Evolutionary conservation across 164 flowering plant species (phyloP), one percentile per base, ranked within the genome.

Genomic region (Magnolia changhungtana): DNA sequence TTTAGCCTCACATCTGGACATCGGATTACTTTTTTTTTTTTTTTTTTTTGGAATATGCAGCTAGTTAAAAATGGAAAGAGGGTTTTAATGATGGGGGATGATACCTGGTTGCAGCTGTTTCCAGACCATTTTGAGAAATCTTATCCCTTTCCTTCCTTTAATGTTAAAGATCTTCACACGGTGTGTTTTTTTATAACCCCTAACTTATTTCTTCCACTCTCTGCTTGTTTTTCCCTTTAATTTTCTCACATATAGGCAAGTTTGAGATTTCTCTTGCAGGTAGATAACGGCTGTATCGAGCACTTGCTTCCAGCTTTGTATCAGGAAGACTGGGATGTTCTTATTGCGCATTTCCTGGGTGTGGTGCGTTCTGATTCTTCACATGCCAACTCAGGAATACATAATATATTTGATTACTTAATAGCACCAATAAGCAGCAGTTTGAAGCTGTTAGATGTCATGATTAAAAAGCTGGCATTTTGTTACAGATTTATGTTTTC

Each of bases 331-430:
- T 96, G 99, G 99, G 99, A 96, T 81, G 98, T 94, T 83, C 97
- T 96, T 70, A 92, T 96, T 77, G 98, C 99, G 65, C 99, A 96
- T 88, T 96, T 91, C 84, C 99, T 96, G 79, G 99, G 99, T 20
- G 98, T 96, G 94, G 99, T 96, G 89, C 66, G 92, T 75, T 75
- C n/a, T 18, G n/a, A 29, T 11, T 55, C 61, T 55, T 55, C 61
- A 55, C 4, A 11, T 55, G 13, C 45, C 61, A 11, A 55, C 61
- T 11, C 61, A 55, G 61, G 61, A 11, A 16, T 55, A 11, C 0
- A 55, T 55, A 2, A 16, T 55, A 11, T 16, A 55, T 14, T 55
- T 11, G 61, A 55, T 16, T 11, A 55, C 61, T 55, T 55, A 55
- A 55, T 55, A 55, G 13, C 8, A 55, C 18, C 3, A 9, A 16